Conservation (phyloP, 2,329 filamentous ascomycete genomes). For the Hypoxylon sp. region DNA sequence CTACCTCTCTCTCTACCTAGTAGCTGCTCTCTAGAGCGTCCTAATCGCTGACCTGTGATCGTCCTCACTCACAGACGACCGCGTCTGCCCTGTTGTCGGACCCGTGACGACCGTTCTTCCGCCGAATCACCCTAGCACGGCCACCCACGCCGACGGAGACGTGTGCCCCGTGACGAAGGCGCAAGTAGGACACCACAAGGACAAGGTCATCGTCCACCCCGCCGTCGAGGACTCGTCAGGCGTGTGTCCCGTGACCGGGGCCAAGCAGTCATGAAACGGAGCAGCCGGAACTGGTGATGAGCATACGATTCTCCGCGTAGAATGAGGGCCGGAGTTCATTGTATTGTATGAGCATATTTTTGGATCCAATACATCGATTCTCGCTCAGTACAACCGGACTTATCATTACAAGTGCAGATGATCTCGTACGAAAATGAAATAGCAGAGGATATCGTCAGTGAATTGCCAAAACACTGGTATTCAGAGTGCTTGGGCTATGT, state of each 20-base stretch:
- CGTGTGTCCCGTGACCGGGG: slow-evolving; percentile 52
- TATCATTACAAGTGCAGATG: not conserved
- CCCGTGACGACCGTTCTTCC: slow-evolving; percentile 53
- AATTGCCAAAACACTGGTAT: too few species aligned
- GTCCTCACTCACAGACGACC: slow-evolving; percentile 50
- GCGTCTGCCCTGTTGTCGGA: slow-evolving; percentile 53
- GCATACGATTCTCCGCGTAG: not conserved
- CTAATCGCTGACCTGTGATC: slow-evolving; percentile 1
- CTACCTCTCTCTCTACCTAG: not conserved
- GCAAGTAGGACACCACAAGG: slow-evolving; percentile 53
- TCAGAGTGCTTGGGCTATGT: too few species aligned
- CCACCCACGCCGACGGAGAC: slow-evolving; percentile 39
- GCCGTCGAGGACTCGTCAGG: slow-evolving; percentile 44
- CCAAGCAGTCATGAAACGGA: slow-evolving; percentile 29
- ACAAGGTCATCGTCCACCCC: slow-evolving; percentile 50
- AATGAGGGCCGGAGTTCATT: not conserved
- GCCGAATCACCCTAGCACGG: slow-evolving; percentile 51
- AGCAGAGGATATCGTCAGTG: too few species aligned
- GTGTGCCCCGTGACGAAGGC: slow-evolving; percentile 55
- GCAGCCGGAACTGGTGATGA: not conserved
- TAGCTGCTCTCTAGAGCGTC: not conserved
- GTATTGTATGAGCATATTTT: not conserved
- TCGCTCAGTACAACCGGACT: not conserved
- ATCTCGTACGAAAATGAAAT: not conserved
- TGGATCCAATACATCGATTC: not conserved